These are phyloP conservation scores for Arthrinium phaeospermum DNA, from an alignment of 2,329 filamentous ascomycete genomes.

Conservation along the genomic window DNA sequence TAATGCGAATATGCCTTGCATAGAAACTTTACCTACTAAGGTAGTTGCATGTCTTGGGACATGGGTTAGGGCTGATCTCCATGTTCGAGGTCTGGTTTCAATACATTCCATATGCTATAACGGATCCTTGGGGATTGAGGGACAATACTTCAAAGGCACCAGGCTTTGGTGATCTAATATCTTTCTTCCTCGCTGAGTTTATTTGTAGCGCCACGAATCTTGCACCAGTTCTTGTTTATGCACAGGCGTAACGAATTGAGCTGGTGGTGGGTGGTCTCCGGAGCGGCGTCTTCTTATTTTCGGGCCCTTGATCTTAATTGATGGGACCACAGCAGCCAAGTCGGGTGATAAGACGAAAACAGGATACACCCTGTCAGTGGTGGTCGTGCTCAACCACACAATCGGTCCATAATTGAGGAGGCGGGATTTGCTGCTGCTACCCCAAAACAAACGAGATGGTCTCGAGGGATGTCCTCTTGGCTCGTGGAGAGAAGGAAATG, in stretches of 20 bases:
- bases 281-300: background rate
- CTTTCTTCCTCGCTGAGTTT: too few relatives aligned
- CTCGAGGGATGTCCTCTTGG: background rate
- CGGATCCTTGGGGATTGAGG: background rate
- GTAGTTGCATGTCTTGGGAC: background rate
- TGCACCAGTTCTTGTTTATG: background rate
- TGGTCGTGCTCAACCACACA: background rate
- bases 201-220: too few relatives aligned
- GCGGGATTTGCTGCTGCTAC: background rate
- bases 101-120: background rate
- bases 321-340: constrained; percentile 5
- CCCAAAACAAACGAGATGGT: background rate
- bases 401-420: background rate
- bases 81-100: background rate
- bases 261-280: background rate
- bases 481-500: background rate
- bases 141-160: background rate
- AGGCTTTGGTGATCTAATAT: background rate
- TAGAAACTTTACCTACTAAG: background rate
- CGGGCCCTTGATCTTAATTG: background rate
- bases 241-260: background rate
- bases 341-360: constrained; percentile 3
- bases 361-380: background rate
- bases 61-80: background rate
- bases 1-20: background rate